phyloP scores from a whole-genome alignment of 83 land plant genomes.

The Picea abies region DNA sequence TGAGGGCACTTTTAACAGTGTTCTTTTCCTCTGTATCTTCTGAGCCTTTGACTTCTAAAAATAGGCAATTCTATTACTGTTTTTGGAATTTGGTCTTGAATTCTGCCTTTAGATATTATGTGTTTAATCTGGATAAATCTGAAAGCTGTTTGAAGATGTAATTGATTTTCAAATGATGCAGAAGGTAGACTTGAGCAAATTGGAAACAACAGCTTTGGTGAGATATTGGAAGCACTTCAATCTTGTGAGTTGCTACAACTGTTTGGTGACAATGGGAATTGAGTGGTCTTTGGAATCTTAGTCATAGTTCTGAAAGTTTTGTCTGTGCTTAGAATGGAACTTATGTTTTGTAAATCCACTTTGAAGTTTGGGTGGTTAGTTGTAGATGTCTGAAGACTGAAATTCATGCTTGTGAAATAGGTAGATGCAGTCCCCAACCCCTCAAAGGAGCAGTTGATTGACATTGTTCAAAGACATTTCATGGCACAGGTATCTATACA shows the following conservation, averaged over 20 bases:
- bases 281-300: neutral
- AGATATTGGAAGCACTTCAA: constrained; percentile 78
- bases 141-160: too few species aligned
- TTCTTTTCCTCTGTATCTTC: neutral
- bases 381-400: neutral
- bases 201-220: constrained; percentile 76
- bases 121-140: neutral
- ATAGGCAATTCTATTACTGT: neutral
- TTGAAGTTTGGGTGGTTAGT: neutral
- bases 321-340: neutral
- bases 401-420: constrained; percentile 21
- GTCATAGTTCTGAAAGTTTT: neutral
- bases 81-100: neutral
- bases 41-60: neutral
- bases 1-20: neutral
- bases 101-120: neutral
- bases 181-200: constrained; percentile 79
- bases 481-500: constrained; percentile 64
- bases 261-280: neutral
- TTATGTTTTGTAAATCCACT: neutral
- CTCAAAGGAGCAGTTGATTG: constrained; percentile 74
- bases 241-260: constrained; percentile 46
- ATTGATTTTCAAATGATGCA: constrained; percentile 20
- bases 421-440: constrained; percentile 65
- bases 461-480: constrained; percentile 74